phyloP scores from a whole-genome alignment of 23 red algal genomes.

The Agarophyton chilense region DNA sequence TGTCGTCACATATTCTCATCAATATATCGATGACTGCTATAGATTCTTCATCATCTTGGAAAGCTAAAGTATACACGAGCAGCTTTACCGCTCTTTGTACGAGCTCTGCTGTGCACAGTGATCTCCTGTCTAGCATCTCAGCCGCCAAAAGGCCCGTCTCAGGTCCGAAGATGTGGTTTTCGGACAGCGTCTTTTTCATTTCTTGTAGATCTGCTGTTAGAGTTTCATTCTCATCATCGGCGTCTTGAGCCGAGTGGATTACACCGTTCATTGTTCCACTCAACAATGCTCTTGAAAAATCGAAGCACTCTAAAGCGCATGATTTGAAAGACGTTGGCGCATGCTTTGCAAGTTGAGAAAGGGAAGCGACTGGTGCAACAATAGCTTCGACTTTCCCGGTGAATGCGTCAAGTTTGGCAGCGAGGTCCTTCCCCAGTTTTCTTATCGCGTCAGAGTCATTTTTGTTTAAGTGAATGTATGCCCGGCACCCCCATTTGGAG shows the following conservation, averaged over 20 bases:
- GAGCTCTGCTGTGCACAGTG: constrained; percentile 18
- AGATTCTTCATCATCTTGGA: constrained; percentile 47
- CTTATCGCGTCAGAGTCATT: neutral
- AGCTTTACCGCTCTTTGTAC: constrained; percentile 43
- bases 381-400: constrained; percentile 25
- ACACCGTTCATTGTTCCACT: constrained; percentile 40
- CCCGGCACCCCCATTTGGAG: constrained; percentile 51
- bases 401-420: constrained; percentile 33
- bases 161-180: neutral
- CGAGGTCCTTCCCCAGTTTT: constrained; percentile 13
- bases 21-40: constrained; percentile 33
- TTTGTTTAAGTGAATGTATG: constrained; percentile 6
- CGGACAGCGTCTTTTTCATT: neutral
- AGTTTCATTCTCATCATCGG: neutral
- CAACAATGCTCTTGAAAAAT: constrained; percentile 68
- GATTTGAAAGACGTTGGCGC: constrained; percentile 33
- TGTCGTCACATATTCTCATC: constrained; percentile 24
- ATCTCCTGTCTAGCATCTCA: neutral
- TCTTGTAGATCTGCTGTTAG: neutral
- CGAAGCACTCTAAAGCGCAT: constrained; percentile 58
- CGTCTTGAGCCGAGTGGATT: constrained; percentile 5
- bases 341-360: constrained; percentile 64
- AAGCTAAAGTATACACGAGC: constrained; percentile 38
- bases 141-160: neutral
- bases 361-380: constrained; percentile 41